Conservation (phyloP, 2,329 filamentous ascomycete species). For the Neoscytalidium dimidiatum region DNA sequence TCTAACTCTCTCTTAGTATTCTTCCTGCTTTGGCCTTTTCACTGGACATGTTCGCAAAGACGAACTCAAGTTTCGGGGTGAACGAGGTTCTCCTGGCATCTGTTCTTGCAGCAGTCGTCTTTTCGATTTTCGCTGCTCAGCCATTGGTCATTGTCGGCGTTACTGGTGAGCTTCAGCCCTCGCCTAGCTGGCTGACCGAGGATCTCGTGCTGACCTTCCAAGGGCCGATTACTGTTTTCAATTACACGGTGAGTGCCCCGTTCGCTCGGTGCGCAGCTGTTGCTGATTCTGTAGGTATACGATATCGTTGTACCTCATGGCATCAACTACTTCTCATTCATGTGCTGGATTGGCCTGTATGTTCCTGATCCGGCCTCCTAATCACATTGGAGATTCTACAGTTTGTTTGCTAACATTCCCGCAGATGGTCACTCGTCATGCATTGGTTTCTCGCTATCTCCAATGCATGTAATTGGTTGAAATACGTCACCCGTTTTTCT, state of each 20-base stretch:
- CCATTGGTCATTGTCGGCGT: conserved; percentile 90
- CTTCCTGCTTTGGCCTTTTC: conserved; percentile 86
- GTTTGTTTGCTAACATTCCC: background rate
- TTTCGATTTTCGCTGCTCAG: conserved; percentile 76
- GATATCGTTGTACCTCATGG: conserved; percentile 79
- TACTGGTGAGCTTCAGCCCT: conserved; percentile 57
- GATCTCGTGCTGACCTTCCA: conserved; percentile 20
- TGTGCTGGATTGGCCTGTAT: conserved; percentile 75
- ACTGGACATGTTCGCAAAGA: conserved; percentile 91
- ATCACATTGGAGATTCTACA: no score
- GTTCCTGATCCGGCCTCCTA: background rate
- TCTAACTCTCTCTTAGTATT: conserved; percentile 59
- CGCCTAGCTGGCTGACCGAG: no score
- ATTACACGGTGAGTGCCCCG: conserved; percentile 65
- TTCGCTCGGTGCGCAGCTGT: no score
- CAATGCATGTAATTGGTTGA: conserved; percentile 85
- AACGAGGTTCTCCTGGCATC: conserved; percentile 89
- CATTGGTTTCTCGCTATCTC: conserved; percentile 82
- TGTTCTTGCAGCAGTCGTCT: conserved; percentile 79
- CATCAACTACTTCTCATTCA: conserved; percentile 83
- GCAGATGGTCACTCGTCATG: conserved; percentile 77
- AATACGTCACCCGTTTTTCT: conserved; percentile 86
- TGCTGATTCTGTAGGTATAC: conserved; percentile 54
- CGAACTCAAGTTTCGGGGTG: conserved; percentile 79
- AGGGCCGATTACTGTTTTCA: conserved; percentile 91